These are phyloP conservation scores for Eucalyptus viminalis DNA, from an alignment of 345 rosid species.

Conservation along the genomic window DNA sequence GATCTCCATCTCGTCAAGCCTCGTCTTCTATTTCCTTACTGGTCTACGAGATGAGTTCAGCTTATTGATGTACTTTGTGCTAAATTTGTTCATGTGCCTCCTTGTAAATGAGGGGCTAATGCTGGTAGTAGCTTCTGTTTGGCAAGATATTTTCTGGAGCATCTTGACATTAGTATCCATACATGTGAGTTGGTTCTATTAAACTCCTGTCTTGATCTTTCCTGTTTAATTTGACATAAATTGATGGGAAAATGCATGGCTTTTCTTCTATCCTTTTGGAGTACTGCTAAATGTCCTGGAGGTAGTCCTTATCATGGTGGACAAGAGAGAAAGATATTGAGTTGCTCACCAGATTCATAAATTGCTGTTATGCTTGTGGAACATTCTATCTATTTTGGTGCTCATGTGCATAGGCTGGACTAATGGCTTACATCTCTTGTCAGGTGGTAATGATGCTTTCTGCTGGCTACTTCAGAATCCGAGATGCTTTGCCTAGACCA, in stretches of 20 bases:
- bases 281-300: neutral
- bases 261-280: neutral
- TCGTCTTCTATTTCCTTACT: slow-evolving; percentile 83
- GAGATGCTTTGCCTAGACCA: slow-evolving; percentile 67
- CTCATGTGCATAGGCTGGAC: neutral
- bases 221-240: neutral
- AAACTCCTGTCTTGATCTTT: neutral
- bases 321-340: neutral
- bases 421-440: neutral
- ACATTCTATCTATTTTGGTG: neutral
- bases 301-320: neutral
- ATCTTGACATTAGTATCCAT: slow-evolving; percentile 42
- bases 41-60: slow-evolving; percentile 86
- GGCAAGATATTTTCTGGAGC: slow-evolving; percentile 77
- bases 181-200: slow-evolving; percentile 45
- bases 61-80: slow-evolving; percentile 96
- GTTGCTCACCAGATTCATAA: neutral
- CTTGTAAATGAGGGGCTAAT: slow-evolving; percentile 86
- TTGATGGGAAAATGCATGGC: neutral
- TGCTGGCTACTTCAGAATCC: slow-evolving; percentile 90
- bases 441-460: slow-evolving; percentile 98
- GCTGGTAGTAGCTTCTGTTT: slow-evolving; percentile 53
- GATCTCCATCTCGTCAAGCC: slow-evolving; percentile 92
- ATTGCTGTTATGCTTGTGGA: neutral
- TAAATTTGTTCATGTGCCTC: slow-evolving; percentile 89